Evolutionary conservation across 2,329 filamentous ascomycete species (phyloP).

Genomic region (Drechslera avenae): DNA sequence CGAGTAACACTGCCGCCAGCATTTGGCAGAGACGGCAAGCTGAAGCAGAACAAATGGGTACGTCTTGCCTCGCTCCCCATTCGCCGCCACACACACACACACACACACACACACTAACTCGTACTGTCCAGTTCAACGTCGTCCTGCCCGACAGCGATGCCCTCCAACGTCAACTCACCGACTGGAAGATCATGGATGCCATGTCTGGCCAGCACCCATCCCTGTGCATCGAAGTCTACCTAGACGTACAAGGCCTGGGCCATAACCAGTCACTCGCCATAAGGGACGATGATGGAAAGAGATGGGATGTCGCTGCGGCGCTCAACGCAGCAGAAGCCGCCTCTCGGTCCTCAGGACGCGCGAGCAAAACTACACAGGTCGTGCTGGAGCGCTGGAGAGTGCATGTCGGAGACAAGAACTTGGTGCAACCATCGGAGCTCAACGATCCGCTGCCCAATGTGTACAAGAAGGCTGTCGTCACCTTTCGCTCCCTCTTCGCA

Average conservation of each 20-base stretch:
- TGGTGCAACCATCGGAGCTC: slow-evolving; percentile 61
- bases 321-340: slow-evolving; percentile 65
- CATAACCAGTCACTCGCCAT: slow-evolving; percentile 86
- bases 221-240: slow-evolving; percentile 86
- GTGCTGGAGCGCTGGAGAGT: slow-evolving; percentile 91
- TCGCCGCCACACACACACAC: not conserved
- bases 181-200: slow-evolving; percentile 81
- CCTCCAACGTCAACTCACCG: slow-evolving; percentile 77
- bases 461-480: slow-evolving; percentile 96
- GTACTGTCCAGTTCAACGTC: slow-evolving; percentile 77
- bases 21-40: slow-evolving; percentile 62
- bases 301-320: slow-evolving; percentile 89
- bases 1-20: slow-evolving; percentile 70
- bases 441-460: slow-evolving; percentile 75
- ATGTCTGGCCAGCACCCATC: slow-evolving; percentile 78
- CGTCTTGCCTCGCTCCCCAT: slow-evolving; percentile 38
- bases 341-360: slow-evolving; percentile 55
- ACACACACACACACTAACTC: slow-evolving; percentile 8
- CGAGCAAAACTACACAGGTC: slow-evolving; percentile 66
- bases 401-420: slow-evolving; percentile 69
- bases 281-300: slow-evolving; percentile 85
- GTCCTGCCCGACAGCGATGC: slow-evolving; percentile 91
- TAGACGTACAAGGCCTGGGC: slow-evolving; percentile 79
- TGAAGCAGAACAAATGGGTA: slow-evolving; percentile 87
- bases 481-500: slow-evolving; percentile 87